Conservation (phyloP, 1,284 basidiomycete species). For the Vanrija humicola region DNA sequence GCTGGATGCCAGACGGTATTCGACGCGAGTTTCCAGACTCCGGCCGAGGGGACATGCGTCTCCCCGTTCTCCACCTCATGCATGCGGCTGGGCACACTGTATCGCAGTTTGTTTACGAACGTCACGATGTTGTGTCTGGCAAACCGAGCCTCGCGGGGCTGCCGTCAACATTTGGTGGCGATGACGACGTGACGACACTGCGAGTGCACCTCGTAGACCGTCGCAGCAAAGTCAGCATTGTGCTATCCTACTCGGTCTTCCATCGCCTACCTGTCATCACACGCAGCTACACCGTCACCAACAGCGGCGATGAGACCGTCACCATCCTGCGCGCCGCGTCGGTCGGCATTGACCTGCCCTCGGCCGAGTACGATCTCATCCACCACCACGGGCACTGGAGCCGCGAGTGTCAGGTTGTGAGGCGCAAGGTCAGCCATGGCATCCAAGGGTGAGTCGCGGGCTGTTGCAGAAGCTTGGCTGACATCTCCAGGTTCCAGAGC, state of each 20-base stretch:
- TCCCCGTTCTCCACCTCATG: slow-evolving; percentile 20
- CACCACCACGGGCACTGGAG: slow-evolving; percentile 30
- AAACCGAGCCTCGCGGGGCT: slow-evolving; percentile 18
- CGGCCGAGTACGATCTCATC: slow-evolving; percentile 24
- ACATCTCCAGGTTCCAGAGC: slow-evolving; percentile 23
- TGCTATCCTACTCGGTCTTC: slow-evolving; percentile 27
- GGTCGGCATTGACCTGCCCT: slow-evolving; percentile 22
- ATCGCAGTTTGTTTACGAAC: slow-evolving; percentile 12
- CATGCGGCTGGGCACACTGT: slow-evolving; percentile 1
- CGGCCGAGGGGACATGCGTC: slow-evolving; percentile 27
- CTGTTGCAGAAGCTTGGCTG: background rate
- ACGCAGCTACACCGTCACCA: slow-evolving; percentile 16
- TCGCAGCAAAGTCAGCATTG: slow-evolving; percentile 5
- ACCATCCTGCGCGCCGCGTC: slow-evolving; percentile 24
- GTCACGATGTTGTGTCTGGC: slow-evolving; percentile 10
- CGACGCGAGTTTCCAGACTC: slow-evolving; percentile 23
- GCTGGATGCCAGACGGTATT: background rate
- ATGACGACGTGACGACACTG: slow-evolving; percentile 20
- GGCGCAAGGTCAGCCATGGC: slow-evolving; percentile 20
- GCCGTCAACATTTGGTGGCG: slow-evolving; percentile 23
- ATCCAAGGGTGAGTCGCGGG: slow-evolving; percentile 27
- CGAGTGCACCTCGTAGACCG: slow-evolving; percentile 19
- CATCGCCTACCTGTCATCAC: slow-evolving; percentile 13
- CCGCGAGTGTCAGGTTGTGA: slow-evolving; percentile 17
- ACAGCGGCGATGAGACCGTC: slow-evolving; percentile 15